Evolutionary conservation across 2,329 filamentous ascomycete species (phyloP).

Genomic region (Niveomyces coronatus): DNA sequence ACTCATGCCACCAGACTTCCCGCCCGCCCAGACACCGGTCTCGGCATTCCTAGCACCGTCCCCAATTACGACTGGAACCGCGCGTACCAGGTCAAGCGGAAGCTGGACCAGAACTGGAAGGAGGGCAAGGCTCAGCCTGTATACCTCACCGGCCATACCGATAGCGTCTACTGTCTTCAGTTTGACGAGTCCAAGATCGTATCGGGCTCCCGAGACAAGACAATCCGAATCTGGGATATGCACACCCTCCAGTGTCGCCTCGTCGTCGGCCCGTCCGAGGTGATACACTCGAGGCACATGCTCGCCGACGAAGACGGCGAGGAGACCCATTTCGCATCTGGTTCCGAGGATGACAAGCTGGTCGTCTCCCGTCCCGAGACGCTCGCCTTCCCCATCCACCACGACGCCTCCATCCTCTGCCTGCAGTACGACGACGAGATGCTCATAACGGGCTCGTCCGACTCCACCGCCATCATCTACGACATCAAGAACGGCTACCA

Average conservation of each 20-base stretch:
- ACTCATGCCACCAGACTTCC: conserved; percentile 49
- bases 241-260: conserved; percentile 75
- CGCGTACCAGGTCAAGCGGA: conserved; percentile 68
- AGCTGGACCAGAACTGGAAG: conserved; percentile 72
- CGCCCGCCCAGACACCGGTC: conserved; percentile 41
- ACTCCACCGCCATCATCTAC: conserved; percentile 86
- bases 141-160: conserved; percentile 85
- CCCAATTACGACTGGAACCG: conserved; percentile 73
- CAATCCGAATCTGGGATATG: conserved; percentile 93
- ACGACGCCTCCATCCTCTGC: conserved; percentile 88
- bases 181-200: conserved; percentile 98
- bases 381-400: conserved; percentile 54
- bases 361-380: conserved; percentile 41
- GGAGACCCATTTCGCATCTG: conserved; percentile 45
- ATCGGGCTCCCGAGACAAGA: conserved; percentile 89
- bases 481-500: conserved; percentile 68
- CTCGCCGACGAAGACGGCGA: conserved; percentile 41
- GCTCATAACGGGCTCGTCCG: conserved; percentile 89
- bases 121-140: conserved; percentile 67
- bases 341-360: conserved; percentile 36
- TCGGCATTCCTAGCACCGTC: conserved; percentile 43
- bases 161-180: conserved; percentile 96
- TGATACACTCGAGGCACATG: conserved; percentile 43
- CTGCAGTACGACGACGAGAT: conserved; percentile 90
- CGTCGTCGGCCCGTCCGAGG: conserved; percentile 69